These are phyloP conservation scores for Eucalyptus fibrosa DNA, from an alignment of 345 rosid species.

Conservation along the genomic window DNA sequence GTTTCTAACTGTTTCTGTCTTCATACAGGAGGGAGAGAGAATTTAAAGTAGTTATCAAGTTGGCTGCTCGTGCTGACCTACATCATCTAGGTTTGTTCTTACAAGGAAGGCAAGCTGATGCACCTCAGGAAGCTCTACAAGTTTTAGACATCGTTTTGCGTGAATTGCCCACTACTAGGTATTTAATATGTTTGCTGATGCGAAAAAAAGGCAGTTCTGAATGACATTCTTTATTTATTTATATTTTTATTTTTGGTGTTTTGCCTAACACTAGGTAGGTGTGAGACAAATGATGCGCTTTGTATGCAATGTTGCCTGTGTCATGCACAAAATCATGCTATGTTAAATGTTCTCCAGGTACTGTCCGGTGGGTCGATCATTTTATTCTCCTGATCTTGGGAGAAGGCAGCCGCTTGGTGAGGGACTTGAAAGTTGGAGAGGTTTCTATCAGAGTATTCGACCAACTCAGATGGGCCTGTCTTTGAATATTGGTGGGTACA, in stretches of 20 bases:
- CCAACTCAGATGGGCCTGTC: slow-evolving; percentile 65
- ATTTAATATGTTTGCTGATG: not conserved
- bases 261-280: not conserved
- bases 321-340: not conserved
- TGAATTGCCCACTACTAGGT: slow-evolving; percentile 25
- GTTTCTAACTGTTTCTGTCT: not conserved
- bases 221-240: not conserved
- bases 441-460: slow-evolving; percentile 53
- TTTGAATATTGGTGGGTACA: slow-evolving; percentile 26
- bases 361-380: slow-evolving; percentile 41
- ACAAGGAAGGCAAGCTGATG: slow-evolving; percentile 33
- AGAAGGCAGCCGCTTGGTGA: slow-evolving; percentile 35
- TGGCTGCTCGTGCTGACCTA: slow-evolving; percentile 44
- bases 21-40: slow-evolving; percentile 32
- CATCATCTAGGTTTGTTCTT: slow-evolving; percentile 40
- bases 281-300: not conserved
- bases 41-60: slow-evolving; percentile 31
- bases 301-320: not conserved
- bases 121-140: slow-evolving; percentile 54
- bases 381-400: slow-evolving; percentile 37
- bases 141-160: slow-evolving; percentile 49
- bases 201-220: not conserved
- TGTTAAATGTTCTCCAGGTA: slow-evolving; percentile 10
- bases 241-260: not conserved
- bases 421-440: slow-evolving; percentile 55